These are phyloP conservation scores for Penicillium paxilli DNA, from an alignment of 495 filamentous ascomycete species.

Conservation along the genomic window DNA sequence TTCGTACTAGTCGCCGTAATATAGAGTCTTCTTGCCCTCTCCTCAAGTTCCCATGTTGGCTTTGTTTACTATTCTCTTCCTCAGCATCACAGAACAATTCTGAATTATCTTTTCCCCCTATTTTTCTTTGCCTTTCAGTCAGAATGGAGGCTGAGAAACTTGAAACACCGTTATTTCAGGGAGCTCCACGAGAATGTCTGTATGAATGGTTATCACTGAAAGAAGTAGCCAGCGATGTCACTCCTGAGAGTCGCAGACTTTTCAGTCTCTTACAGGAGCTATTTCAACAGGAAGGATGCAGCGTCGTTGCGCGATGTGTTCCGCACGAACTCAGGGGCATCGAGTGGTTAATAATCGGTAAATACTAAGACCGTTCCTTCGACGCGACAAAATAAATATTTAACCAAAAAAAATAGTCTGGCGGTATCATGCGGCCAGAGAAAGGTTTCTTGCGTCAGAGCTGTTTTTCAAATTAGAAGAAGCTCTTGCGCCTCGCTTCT, in stretches of 20 bases:
- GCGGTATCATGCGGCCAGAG: neutral
- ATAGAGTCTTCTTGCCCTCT: too few species aligned
- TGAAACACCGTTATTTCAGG: neutral
- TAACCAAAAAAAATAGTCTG: conserved; percentile 1
- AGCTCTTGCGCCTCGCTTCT: conserved; percentile 6
- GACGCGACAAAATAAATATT: conserved; percentile 1
- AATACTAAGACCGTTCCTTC: neutral
- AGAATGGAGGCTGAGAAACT: neutral
- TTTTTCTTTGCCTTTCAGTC: neutral
- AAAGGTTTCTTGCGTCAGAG: conserved; percentile 2
- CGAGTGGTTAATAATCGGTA: conserved; percentile 9
- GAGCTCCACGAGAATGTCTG: neutral
- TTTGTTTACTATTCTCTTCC: neutral
- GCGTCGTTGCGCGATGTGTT: conserved; percentile 1
- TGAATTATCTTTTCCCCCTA: too few species aligned
- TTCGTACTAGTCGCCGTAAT: too few species aligned
- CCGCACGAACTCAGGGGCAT: conserved; percentile 2
- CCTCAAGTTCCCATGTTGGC: too few species aligned
- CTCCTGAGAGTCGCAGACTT: neutral
- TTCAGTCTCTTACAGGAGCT: conserved; percentile 6
- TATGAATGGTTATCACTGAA: conserved; percentile 9
- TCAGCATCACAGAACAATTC: neutral
- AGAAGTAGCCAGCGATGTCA: conserved; percentile 2
- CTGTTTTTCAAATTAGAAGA: conserved; percentile 3
- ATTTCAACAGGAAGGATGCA: neutral